Percentiles rank a stretch among this genome's conserved stretches.
Conservation (phyloP, 2,329 filamentous ascomycete species). For the Talaromyces rugulosus region DNA sequence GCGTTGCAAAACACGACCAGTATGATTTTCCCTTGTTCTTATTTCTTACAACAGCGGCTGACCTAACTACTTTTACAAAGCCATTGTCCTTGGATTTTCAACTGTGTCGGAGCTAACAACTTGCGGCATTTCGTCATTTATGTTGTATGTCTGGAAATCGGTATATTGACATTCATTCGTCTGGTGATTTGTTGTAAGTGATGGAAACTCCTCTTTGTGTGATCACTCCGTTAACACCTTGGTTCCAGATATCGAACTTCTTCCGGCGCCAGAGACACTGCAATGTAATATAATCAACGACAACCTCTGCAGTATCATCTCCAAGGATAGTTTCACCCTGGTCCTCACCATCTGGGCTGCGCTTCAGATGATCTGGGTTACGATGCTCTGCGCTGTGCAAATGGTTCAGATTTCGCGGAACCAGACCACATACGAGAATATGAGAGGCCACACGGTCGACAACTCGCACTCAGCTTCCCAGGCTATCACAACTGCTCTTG, state of each 20-base stretch:
- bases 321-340: constrained; percentile 79
- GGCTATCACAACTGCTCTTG: constrained; percentile 63
- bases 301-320: constrained; percentile 68
- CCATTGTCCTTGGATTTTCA: constrained; percentile 97
- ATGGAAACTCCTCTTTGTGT: not conserved
- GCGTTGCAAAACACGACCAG: constrained; percentile 96
- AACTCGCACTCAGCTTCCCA: constrained; percentile 50
- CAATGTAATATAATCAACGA: constrained; percentile 74
- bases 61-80: constrained; percentile 40
- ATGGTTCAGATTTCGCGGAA: constrained; percentile 87
- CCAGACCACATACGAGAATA: constrained; percentile 95
- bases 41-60: constrained; percentile 10
- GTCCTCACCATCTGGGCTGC: constrained; percentile 73
- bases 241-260: constrained; percentile 43
- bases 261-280: constrained; percentile 48
- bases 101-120: constrained; percentile 93
- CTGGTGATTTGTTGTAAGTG: constrained; percentile 68
- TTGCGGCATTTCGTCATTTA: constrained; percentile 94
- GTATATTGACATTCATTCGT: constrained; percentile 68
- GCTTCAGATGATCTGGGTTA: constrained; percentile 88
- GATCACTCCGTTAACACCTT: not conserved
- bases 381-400: constrained; percentile 95
- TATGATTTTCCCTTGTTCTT: constrained; percentile 47
- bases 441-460: constrained; percentile 70
- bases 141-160: constrained; percentile 70